A percentile compares a stretch with the other conserved stretches of the same genome.
Conservation (phyloP, 2,329 filamentous ascomycete genomes). For the Verticillium alfalfae region DNA sequence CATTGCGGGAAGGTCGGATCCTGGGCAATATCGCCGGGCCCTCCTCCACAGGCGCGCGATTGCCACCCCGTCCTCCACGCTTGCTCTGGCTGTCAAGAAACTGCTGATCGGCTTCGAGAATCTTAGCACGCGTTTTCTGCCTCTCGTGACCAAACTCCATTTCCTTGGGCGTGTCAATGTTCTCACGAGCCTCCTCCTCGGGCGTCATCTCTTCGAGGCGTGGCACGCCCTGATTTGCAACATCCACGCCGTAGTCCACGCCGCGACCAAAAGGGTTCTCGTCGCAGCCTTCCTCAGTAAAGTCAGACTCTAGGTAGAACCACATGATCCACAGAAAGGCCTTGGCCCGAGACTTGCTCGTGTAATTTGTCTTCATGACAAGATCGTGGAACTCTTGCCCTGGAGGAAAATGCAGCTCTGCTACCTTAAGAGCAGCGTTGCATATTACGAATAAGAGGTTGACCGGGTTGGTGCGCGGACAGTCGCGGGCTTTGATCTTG, state of each 20-base stretch:
- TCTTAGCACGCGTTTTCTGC: constrained; percentile 67
- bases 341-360: constrained; percentile 74
- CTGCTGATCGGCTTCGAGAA: constrained; percentile 69
- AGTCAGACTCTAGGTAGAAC: constrained; percentile 97
- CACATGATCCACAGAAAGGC: constrained; percentile 98
- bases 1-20: constrained; percentile 58
- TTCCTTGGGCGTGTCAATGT: constrained; percentile 68
- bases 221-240: constrained; percentile 66
- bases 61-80: constrained; percentile 36
- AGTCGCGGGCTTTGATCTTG: constrained; percentile 63
- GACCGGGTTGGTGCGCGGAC: constrained; percentile 86
- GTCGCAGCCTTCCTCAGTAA: constrained; percentile 78
- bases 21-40: constrained; percentile 55
- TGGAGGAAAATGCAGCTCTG: constrained; percentile 83
- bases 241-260: constrained; percentile 58
- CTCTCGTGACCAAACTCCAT: constrained; percentile 66
- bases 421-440: constrained; percentile 83
- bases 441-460: constrained; percentile 95
- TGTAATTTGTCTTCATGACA: constrained; percentile 82
- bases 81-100: constrained; percentile 59
- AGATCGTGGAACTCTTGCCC: constrained; percentile 92
- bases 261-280: constrained; percentile 84
- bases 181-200: constrained; percentile 63
- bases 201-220: constrained; percentile 58
- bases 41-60: constrained; percentile 39